Conservation (phyloP, 495 filamentous ascomycete species). For the Diplogelasinospora grovesii region DNA sequence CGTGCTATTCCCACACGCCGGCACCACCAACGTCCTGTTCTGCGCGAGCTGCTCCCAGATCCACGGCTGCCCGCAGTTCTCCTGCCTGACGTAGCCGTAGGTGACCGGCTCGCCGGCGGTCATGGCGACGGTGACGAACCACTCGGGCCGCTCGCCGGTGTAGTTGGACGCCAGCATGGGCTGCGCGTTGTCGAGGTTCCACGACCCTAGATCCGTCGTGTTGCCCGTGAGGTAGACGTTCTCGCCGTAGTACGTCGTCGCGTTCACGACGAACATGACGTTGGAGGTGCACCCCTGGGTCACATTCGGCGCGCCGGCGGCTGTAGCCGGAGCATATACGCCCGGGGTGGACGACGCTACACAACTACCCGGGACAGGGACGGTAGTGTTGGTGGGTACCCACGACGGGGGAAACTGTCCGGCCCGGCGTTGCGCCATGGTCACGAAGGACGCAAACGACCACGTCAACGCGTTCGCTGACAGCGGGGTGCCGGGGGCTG, state of each 20-base stretch:
- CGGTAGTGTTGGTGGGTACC: conserved; percentile 27
- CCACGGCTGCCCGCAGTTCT: conserved; percentile 32
- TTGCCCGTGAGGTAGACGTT: conserved; percentile 52
- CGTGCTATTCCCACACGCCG: conserved; percentile 20
- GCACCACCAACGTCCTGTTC: conserved; percentile 28
- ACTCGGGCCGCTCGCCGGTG: conserved; percentile 31
- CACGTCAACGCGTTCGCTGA: conserved; percentile 59
- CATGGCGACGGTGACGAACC: conserved; percentile 21
- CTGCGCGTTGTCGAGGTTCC: conserved; percentile 44
- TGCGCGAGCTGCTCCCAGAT: conserved; percentile 32
- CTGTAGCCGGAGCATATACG: conserved; percentile 49
- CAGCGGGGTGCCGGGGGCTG: conserved; percentile 36
- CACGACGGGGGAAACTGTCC: conserved; percentile 47
- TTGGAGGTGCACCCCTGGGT: conserved; percentile 47
- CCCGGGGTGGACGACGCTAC: conserved; percentile 42
- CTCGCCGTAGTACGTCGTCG: conserved; percentile 49
- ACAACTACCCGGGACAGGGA: conserved; percentile 48
- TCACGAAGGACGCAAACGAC: conserved; percentile 56
- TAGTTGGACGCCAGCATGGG: conserved; percentile 49
- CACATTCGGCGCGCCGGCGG: conserved; percentile 39
- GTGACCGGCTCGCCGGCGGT: conserved; percentile 23
- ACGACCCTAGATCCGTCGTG: conserved; percentile 47
- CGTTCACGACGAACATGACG: conserved; percentile 33
- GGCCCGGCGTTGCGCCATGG: conserved; percentile 39
- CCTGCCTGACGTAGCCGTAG: conserved; percentile 33